Conservation (phyloP, 2,329 filamentous ascomycete genomes). For the Penicillium sp. region DNA sequence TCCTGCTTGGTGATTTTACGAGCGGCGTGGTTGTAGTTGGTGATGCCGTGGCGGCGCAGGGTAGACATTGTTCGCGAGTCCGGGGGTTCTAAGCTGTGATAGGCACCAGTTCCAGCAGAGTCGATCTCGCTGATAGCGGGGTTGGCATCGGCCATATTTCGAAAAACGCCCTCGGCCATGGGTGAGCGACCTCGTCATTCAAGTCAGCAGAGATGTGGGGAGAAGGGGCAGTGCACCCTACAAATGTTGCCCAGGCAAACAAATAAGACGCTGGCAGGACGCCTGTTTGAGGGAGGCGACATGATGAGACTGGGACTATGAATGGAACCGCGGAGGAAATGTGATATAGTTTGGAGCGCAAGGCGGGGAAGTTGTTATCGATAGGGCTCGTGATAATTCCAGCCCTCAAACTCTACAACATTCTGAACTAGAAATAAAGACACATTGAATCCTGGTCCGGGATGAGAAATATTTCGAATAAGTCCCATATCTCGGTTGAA, state of each 20-base stretch:
- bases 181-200: constrained; percentile 59
- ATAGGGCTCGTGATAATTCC: neutral
- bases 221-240: constrained; percentile 26
- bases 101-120: constrained; percentile 84
- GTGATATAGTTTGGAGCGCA: neutral
- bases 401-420: neutral
- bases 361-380: neutral
- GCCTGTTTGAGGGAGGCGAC: constrained; percentile 15
- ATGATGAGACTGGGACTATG: constrained; percentile 11
- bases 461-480: too few relatives aligned
- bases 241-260: constrained; percentile 98
- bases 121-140: constrained; percentile 64
- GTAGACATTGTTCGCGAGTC: constrained; percentile 80
- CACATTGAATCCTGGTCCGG: too few relatives aligned
- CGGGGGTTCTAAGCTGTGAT: constrained; percentile 70
- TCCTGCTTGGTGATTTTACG: constrained; percentile 67
- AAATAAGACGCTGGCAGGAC: constrained; percentile 68
- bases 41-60: constrained; percentile 67
- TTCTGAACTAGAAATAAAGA: too few relatives aligned
- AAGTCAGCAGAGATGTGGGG: neutral
- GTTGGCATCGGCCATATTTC: constrained; percentile 57
- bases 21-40: constrained; percentile 68
- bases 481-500: too few relatives aligned
- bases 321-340: neutral
- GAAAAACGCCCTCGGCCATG: constrained; percentile 95